Base-by-base conservation (phyloP, 495 filamentous ascomycete species). In the Ramalina intermedia region DNA sequence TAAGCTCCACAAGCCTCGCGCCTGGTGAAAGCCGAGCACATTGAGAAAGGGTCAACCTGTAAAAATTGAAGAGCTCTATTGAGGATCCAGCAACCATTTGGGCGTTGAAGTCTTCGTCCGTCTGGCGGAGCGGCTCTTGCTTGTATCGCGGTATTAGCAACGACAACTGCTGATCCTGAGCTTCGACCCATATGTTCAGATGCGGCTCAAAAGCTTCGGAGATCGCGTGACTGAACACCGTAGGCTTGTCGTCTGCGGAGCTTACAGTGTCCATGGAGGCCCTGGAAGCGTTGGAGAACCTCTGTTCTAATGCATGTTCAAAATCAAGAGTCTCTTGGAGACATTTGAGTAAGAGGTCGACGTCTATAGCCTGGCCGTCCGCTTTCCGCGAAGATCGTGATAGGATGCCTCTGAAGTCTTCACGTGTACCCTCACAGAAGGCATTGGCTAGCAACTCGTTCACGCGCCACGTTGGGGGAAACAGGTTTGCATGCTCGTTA, bases 181-280 rank as follows among this genome's bases (percentile, higher is more conserved):
- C 85, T 51, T 96, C 91, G 20, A 98, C 89, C 91, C 91, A 98
- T 9, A 96, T 69, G 59, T 87, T 94, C 37, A 98, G 72, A 62
- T 96, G 96, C 9, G 91, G 91, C 61, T 96, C 91, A 52, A 98
- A 98, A 2, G 91, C 91, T 49, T 94, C 88, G 1, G 91, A 98
- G 55, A 98, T 95, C 7, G 85, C 82, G 48, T 93, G 88, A 38
- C 87, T 83, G 62, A 95, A 95, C 42, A 78, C 81, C 4, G 82
- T 79, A 3, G 79, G 69, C 55, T 76, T 74, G 29, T 96, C 90
- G 47, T 87, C 83, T 21, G 74, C 69, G 13, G 87, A 94, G 44
- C 81, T 81, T 37, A 95, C 75, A 0, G 90, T 96, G 60, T 96
- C 91, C 35, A 93, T 87, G 36, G 89, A 96, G n/a, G 79, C 78